Evolutionary conservation across 2,329 filamentous ascomycete species (phyloP), one percentile per base, ranked within the genome.

Genomic region (Apiospora saccharicola): DNA sequence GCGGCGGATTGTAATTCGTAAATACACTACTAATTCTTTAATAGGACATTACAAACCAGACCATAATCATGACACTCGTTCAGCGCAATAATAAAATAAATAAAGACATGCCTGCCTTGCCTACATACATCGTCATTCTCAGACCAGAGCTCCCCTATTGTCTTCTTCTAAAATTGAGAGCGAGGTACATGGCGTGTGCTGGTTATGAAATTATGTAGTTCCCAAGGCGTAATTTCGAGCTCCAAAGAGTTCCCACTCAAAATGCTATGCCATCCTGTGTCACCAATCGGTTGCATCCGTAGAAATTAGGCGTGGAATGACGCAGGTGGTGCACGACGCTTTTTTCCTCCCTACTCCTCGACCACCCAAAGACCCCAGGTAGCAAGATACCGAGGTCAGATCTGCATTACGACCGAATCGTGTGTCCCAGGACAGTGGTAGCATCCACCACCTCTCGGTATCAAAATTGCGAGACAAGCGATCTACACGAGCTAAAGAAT

Each of bases 281-380:
- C 51, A 14, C 51, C 51, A 57, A 57, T 57, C 51, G 51, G 51
- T 61, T 34, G 53, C 53, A 61, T 19, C 53, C 53, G 53, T 61
- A 61, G 53, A 37, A 61, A 37, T 61, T 61, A 61, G 30, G 19
- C 53, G 53, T 61, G 26, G 53, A 22, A 61, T 61, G 53, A 61
- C 53, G 53, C 53, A 61, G 53, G 30, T 22, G 30, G 30, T 61
- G 19, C 26, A 34, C 53, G 30, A 30, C 51, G 22, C 30, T 37
- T 30, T 61, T 34, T 57, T 26, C 14, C 53, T n/a, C 53, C 8
- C 49, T 51, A 3, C 49, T 53, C 49, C 49, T 26, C 49, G 24
- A 24, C n/a, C 49, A 24, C 37, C 37, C 37, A 41, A 41, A 41
- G 37, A 41, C 37, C 37, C 37, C 37, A 10, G 37, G 10, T 41